Percentiles rank a stretch among this genome's conserved stretches.
These are phyloP conservation scores for Leishmania amazonensis DNA, from an alignment of 208 protist species.

Conservation along the genomic window DNA sequence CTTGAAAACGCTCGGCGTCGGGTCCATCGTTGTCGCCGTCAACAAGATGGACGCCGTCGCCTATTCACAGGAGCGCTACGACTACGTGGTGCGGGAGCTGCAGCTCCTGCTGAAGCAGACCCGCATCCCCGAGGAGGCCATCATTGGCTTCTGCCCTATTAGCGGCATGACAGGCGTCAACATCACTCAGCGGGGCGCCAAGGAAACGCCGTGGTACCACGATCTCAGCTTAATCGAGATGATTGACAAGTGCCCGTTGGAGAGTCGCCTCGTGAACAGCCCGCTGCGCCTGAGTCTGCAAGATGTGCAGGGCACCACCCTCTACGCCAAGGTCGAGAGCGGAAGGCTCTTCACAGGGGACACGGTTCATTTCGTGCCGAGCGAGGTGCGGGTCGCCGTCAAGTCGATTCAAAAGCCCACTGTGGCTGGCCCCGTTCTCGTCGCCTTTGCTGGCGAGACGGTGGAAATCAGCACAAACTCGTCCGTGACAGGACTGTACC, in stretches of 20 bases:
- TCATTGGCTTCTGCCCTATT: conserved; percentile 79
- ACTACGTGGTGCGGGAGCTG: conserved; percentile 92
- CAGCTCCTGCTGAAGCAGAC: conserved; percentile 93
- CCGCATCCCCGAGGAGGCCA: conserved; percentile 72
- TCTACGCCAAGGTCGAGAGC: conserved; percentile 83
- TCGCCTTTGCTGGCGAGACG: conserved; percentile 80
- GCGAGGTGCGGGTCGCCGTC: conserved; percentile 56
- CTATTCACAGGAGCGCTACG: conserved; percentile 92
- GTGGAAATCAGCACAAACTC: conserved; percentile 66
- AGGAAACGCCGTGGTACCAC: conserved; percentile 72
- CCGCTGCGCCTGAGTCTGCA: conserved; percentile 79
- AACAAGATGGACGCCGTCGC: conserved; percentile 99
- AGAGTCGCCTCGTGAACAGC: conserved; percentile 62
- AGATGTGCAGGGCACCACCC: conserved; percentile 56
- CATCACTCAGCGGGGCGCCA: conserved; percentile 36
- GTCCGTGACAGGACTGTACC: conserved; percentile 55
- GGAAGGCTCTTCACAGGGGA: conserved; percentile 54
- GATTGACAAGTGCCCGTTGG: conserved; percentile 72
- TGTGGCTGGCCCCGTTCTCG: conserved; percentile 44
- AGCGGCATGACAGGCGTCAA: conserved; percentile 80
- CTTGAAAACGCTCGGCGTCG: conserved; percentile 97
- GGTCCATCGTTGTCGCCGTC: conserved; percentile 96
- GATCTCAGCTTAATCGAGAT: conserved; percentile 69
- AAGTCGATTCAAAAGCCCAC: conserved; percentile 69
- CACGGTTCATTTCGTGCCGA: conserved; percentile 59